Evolutionary conservation across 2,329 filamentous ascomycete genomes (phyloP).

Genomic region (Fusarium foetens): DNA sequence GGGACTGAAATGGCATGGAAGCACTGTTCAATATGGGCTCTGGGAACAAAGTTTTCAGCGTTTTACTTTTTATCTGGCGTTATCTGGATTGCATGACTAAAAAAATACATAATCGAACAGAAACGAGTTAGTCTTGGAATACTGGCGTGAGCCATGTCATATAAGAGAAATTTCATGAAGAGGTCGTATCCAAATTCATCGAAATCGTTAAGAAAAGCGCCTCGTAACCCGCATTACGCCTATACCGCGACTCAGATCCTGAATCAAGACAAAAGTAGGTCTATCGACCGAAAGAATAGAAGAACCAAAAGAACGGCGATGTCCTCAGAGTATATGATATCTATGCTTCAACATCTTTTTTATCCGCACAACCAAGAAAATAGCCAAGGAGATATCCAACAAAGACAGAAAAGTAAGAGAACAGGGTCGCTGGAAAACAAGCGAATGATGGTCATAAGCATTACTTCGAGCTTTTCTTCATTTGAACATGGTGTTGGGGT

Average conservation of each 20-base stretch:
- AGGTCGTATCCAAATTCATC: not conserved
- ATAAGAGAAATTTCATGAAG: not conserved
- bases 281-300: not conserved
- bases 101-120: not conserved
- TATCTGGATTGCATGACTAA: not conserved
- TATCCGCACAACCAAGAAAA: not conserved
- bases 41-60: not conserved
- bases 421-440: not conserved
- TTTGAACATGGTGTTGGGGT: slow-evolving; percentile 11
- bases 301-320: not conserved
- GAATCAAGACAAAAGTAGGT: not conserved
- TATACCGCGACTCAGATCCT: not conserved
- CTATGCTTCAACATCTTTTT: not conserved
- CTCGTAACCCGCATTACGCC: not conserved
- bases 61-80: not conserved
- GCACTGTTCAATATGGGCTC: not conserved
- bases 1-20: slow-evolving; percentile 57
- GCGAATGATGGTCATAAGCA: not conserved
- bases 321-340: not conserved
- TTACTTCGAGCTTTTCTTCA: not conserved
- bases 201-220: not conserved
- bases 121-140: not conserved
- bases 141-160: not conserved
- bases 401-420: not conserved
- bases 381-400: not conserved